Evolutionary conservation across 192 early-diverging fungal genomes (phyloP).

Genomic region (Dispira parvispora): DNA sequence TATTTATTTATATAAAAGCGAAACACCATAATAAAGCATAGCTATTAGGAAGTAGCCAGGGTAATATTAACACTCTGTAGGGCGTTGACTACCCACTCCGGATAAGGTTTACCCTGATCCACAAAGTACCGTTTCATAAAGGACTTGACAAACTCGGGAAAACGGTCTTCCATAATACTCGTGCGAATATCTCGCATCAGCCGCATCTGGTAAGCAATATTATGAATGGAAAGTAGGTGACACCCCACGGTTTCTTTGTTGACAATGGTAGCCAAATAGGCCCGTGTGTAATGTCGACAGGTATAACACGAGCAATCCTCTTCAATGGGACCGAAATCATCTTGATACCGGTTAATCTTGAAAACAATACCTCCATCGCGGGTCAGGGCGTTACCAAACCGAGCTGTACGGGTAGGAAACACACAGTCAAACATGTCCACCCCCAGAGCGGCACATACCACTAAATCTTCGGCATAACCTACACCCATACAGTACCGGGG

Average conservation of each 20-base stretch:
- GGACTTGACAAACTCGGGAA: slow-evolving; percentile 46
- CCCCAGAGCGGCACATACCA: slow-evolving; percentile 71
- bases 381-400: slow-evolving; percentile 74
- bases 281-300: slow-evolving; percentile 53
- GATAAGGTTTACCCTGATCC: slow-evolving; percentile 24
- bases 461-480: slow-evolving; percentile 69
- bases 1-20: no score
- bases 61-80: slow-evolving; percentile 50
- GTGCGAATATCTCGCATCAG: slow-evolving; percentile 62
- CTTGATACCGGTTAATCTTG: slow-evolving; percentile 37
- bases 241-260: slow-evolving; percentile 64
- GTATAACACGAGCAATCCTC: slow-evolving; percentile 58
- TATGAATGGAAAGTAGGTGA: slow-evolving; percentile 68
- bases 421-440: slow-evolving; percentile 90
- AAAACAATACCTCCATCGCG: slow-evolving; percentile 48
- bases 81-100: slow-evolving; percentile 55
- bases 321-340: slow-evolving; percentile 57
- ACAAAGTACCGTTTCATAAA: slow-evolving; percentile 50
- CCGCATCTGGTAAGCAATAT: slow-evolving; percentile 70
- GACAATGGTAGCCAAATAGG: slow-evolving; percentile 49
- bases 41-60: slow-evolving; percentile 21
- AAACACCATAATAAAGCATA: no score
- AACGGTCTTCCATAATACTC: slow-evolving; percentile 48
- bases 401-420: slow-evolving; percentile 74
- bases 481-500: slow-evolving; percentile 90